Conservation (phyloP, 768 basidiomycete genomes). For the Lactarius psammicola region DNA sequence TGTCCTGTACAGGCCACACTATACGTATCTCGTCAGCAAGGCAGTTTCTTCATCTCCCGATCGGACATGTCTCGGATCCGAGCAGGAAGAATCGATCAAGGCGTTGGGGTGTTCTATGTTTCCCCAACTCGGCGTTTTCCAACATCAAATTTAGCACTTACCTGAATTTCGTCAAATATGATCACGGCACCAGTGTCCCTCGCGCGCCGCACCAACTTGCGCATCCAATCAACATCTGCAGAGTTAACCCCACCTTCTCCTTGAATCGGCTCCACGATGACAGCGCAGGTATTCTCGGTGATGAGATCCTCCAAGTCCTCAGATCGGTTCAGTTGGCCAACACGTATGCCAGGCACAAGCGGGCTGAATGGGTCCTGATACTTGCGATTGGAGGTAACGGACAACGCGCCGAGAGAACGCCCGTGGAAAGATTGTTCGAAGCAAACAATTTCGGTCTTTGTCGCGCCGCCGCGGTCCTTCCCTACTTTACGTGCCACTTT, state of each 20-base stretch:
- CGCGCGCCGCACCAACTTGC: constrained; percentile 75
- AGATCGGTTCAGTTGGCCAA: constrained; percentile 73
- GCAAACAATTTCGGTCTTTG: constrained; percentile 78
- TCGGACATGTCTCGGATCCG: constrained; percentile 1
- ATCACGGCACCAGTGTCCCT: constrained; percentile 89
- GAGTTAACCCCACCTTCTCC: constrained; percentile 91
- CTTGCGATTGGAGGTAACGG: constrained; percentile 88
- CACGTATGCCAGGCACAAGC: constrained; percentile 78
- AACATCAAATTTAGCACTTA: constrained; percentile 37
- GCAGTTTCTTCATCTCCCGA: background rate
- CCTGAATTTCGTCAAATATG: constrained; percentile 99
- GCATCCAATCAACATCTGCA: constrained; percentile 71
- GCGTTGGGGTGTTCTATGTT: background rate
- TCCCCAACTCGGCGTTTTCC: constrained; percentile 8
- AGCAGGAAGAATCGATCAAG: background rate
- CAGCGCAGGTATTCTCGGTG: constrained; percentile 82
- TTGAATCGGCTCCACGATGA: constrained; percentile 96
- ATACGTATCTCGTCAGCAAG: constrained; percentile 28
- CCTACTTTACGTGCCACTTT: constrained; percentile 93
- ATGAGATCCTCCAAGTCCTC: constrained; percentile 60
- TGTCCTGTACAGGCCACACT: constrained; percentile 92
- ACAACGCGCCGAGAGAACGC: constrained; percentile 90
- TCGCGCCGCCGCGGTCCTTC: constrained; percentile 63
- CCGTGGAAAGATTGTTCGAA: constrained; percentile 95
- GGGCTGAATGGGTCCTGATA: constrained; percentile 94